Conservation (phyloP, 2,329 filamentous ascomycete species). For the Colletotrichum navitas region DNA sequence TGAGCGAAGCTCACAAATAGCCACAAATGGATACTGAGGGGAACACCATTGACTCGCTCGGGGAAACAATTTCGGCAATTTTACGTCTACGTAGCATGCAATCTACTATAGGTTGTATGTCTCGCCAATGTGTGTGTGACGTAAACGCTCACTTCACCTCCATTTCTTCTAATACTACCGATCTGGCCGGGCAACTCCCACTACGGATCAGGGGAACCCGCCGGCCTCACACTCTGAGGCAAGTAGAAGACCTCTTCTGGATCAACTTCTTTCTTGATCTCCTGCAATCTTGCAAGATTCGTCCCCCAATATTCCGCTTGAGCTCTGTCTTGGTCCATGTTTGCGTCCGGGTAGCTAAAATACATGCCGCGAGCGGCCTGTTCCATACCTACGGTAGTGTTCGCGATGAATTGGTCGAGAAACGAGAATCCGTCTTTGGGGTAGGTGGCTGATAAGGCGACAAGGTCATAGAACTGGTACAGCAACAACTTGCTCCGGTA, state of each 20-base stretch:
- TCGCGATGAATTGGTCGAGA: constrained; percentile 52
- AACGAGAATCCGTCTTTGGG: constrained; percentile 51
- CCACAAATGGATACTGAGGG: not conserved
- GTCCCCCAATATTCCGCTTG: constrained; percentile 53
- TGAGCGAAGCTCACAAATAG: not conserved
- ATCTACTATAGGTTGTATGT: not conserved
- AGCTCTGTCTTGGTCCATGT: constrained; percentile 50
- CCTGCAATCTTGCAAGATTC: constrained; percentile 50
- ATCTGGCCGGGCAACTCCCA: too few relatives aligned
- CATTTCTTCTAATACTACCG: too few relatives aligned
- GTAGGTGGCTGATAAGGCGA: constrained; percentile 47
- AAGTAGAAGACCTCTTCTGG: constrained; percentile 56
- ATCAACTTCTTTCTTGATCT: constrained; percentile 54
- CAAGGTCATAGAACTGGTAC: constrained; percentile 60
- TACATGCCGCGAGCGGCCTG: constrained; percentile 55
- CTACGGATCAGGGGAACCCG: not conserved
- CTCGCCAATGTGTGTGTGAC: not conserved
- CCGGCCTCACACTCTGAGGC: constrained; percentile 51
- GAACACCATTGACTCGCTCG: not conserved
- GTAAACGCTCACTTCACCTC: too few relatives aligned
- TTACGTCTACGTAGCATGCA: too few relatives aligned
- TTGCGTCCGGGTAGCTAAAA: constrained; percentile 57
- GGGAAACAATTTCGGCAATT: too few relatives aligned
- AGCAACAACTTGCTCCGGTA: constrained; percentile 62
- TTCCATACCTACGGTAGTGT: constrained; percentile 48